phyloP scores from a whole-genome alignment of 2,329 filamentous ascomycete genomes.

The Hymenoscyphus fructigenus region DNA sequence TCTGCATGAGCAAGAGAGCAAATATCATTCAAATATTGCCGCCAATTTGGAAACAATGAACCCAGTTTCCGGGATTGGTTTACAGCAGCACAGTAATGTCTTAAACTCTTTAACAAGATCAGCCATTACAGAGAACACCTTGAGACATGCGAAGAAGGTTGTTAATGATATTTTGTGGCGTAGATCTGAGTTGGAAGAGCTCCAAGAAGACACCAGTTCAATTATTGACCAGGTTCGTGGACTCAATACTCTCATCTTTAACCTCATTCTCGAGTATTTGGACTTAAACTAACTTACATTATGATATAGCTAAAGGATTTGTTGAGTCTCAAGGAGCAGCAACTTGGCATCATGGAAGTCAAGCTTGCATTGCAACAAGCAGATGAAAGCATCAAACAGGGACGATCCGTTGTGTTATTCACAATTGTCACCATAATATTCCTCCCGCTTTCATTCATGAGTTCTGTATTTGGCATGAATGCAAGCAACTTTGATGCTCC shows the following conservation, averaged over 20 bases:
- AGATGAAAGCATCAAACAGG: slow-evolving; percentile 43
- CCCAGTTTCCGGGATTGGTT: too few species aligned
- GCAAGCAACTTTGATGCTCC: slow-evolving; percentile 14
- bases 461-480: slow-evolving; percentile 24
- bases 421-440: slow-evolving; percentile 27
- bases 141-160: slow-evolving; percentile 8
- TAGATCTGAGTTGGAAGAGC: slow-evolving; percentile 5
- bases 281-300: background rate
- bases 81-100: too few species aligned
- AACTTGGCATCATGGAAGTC: slow-evolving; percentile 46
- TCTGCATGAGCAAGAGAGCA: slow-evolving; percentile 8
- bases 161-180: background rate
- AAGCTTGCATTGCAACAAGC: slow-evolving; percentile 42
- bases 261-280: too few species aligned
- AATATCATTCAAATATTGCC: background rate
- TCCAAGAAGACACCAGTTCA: background rate
- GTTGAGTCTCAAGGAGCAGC: slow-evolving; percentile 46
- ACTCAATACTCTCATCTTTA: background rate
- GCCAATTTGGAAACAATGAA: slow-evolving; percentile 1
- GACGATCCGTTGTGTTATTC: slow-evolving; percentile 29
- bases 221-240: slow-evolving; percentile 10
- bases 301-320: slow-evolving; percentile 33
- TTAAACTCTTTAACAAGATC: too few species aligned
- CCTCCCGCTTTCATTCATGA: slow-evolving; percentile 25
- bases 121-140: slow-evolving; percentile 4